Evolutionary conservation across 2,329 filamentous ascomycete genomes (phyloP), one percentile per base, ranked within the genome.

Genomic region (Pezicula neosporulosa): DNA sequence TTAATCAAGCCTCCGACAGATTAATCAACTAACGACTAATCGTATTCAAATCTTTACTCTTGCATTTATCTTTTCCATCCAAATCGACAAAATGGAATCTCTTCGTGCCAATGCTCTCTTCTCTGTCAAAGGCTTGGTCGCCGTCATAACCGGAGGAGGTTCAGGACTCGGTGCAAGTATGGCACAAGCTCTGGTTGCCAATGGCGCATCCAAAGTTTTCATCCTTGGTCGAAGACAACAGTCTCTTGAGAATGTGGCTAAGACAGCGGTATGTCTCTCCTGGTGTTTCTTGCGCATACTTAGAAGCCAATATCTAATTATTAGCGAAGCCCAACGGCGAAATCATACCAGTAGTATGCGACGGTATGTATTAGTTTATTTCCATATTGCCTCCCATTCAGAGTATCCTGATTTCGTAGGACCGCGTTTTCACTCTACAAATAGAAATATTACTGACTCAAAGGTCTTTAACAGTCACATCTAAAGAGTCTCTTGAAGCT

Each of bases 401-500:
- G 12, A 7, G 2, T 33, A 7, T 10, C 30, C 5, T 13, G 6
- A 5, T 4, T 33, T 33, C n/a, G n/a, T 13, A 13, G 12, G 3
- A 33, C 7, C 30, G 4, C 7, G 5, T 10, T 13, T 33, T 13
- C 30, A 33, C 2, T 39, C 37, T 9, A 21, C 37, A 16, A 6
- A 37, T 3, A 16, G 16, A 15, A 37, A 37, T 5, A 39, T 6
- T 16, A 10, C 19, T 21, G 4, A 39, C 9, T 21, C 8, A 9
- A 16, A 39, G 16, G 15, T 39, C 9, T 3, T 6, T 18, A 15
- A 39, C 18, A 39, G 37, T 39, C 9, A 18, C 37, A 16, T 39
- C 37, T 9, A 87, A 87, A 64, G 70, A 74, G 2, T 80, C 83
- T 12, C 76, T 88, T 19, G 70, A 78, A 51, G 71, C 73, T 2